These are phyloP conservation scores for Pelargonium nanum DNA, from an alignment of 345 rosid genomes.

Conservation along the genomic window DNA sequence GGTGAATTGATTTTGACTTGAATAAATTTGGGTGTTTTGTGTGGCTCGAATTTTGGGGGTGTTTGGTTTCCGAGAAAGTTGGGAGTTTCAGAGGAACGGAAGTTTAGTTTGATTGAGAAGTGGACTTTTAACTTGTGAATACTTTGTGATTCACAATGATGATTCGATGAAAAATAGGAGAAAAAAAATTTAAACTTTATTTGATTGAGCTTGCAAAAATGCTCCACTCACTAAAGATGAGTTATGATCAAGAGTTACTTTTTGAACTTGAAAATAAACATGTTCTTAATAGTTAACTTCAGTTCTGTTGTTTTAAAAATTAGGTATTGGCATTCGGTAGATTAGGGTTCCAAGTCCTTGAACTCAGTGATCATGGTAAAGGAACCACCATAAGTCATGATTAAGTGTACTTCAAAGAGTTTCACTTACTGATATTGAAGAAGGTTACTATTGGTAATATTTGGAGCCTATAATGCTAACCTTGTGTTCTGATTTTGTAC, in stretches of 20 bases:
- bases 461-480: too few species aligned
- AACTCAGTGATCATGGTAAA: too few species aligned
- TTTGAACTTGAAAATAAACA: neutral
- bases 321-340: too few species aligned
- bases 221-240: neutral
- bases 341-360: too few species aligned
- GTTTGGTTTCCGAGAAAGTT: neutral
- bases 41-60: neutral
- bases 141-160: neutral
- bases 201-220: too few species aligned
- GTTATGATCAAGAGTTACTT: neutral
- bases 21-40: neutral
- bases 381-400: too few species aligned
- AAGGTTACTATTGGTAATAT: too few species aligned
- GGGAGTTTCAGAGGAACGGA: neutral
- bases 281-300: neutral
- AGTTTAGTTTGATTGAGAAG: too few species aligned
- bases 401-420: too few species aligned
- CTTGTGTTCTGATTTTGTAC: too few species aligned
- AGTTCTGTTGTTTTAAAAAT: neutral
- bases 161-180: neutral
- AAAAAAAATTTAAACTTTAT: too few species aligned
- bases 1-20: slow-evolving; percentile 24
- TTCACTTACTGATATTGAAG: too few species aligned
- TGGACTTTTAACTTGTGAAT: neutral